Conservation (phyloP, 2,329 filamentous ascomycete species). For the Xylariaceae sp. region DNA sequence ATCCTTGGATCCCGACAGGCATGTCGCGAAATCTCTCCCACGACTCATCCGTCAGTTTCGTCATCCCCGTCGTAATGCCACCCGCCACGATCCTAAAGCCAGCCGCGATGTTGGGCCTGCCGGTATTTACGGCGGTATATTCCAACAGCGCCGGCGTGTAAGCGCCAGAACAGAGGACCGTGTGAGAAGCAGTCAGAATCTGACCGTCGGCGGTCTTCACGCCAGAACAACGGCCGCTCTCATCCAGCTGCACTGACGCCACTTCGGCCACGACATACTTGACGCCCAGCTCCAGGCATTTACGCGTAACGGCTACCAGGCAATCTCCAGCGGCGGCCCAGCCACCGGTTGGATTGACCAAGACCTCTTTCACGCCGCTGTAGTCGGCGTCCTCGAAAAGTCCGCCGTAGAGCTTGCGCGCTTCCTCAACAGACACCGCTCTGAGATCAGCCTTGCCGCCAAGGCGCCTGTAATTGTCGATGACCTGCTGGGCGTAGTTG, state of each 20-base stretch:
- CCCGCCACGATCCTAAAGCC: constrained; percentile 45
- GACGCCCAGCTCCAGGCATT: constrained; percentile 44
- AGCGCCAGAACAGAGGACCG: constrained; percentile 43
- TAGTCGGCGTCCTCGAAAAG: constrained; percentile 51
- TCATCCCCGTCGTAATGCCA: constrained; percentile 36
- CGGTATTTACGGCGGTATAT: constrained; percentile 37
- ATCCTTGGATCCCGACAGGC: constrained; percentile 17
- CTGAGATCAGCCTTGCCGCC: constrained; percentile 30
- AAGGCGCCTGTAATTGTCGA: constrained; percentile 27
- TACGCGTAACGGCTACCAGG: constrained; percentile 42
- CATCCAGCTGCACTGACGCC: constrained; percentile 35
- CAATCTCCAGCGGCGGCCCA: constrained; percentile 52
- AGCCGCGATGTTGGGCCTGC: constrained; percentile 39
- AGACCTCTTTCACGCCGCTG: constrained; percentile 45
- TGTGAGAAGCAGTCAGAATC: constrained; percentile 38
- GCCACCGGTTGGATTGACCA: constrained; percentile 49
- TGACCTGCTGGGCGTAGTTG: constrained; percentile 30
- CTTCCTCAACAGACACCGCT: constrained; percentile 44
- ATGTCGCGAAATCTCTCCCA: constrained; percentile 13
- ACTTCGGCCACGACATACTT: constrained; percentile 46
- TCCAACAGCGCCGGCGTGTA: constrained; percentile 46
- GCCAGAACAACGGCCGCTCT: constrained; percentile 31
- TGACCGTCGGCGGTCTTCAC: constrained; percentile 38
- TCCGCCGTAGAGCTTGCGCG: constrained; percentile 42
- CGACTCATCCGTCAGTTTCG: constrained; percentile 11